Conservation (phyloP, 805 yeast genomes). For the Wickerhamiella occidentalis region DNA sequence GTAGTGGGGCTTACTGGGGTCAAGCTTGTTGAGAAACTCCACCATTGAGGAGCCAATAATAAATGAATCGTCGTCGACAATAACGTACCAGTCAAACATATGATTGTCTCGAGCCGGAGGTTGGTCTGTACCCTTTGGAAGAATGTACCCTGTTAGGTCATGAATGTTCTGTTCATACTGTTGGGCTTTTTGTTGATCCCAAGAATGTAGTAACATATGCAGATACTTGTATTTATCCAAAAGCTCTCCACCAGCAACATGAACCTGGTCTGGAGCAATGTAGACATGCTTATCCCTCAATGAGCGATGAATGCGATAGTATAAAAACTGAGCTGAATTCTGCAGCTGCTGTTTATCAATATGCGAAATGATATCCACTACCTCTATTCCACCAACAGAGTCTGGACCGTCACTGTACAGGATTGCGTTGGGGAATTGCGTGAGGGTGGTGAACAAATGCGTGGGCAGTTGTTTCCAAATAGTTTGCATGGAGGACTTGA, state of each 20-base stretch:
- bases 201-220: slow-evolving; percentile 23
- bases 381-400: slow-evolving; percentile 20
- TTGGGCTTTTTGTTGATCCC: slow-evolving; percentile 9
- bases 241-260: slow-evolving; percentile 16
- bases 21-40: slow-evolving; percentile 11
- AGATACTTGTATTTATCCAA: slow-evolving; percentile 19
- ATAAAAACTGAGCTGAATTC: slow-evolving; percentile 15
- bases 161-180: not conserved
- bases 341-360: slow-evolving; percentile 11
- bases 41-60: slow-evolving; percentile 16
- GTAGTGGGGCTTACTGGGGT: slow-evolving; percentile 16
- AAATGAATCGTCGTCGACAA: slow-evolving; percentile 16
- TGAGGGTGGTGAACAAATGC: slow-evolving; percentile 22
- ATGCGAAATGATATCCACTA: slow-evolving; percentile 20
- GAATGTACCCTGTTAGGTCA: not conserved
- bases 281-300: slow-evolving; percentile 19
- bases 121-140: not conserved
- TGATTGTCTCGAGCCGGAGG: not conserved
- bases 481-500: slow-evolving; percentile 20
- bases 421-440: slow-evolving; percentile 18
- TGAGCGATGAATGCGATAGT: slow-evolving; percentile 20
- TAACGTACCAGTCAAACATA: slow-evolving; percentile 20
- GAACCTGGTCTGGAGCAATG: slow-evolving; percentile 16
- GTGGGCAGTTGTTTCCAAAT: slow-evolving; percentile 24
- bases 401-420: slow-evolving; percentile 23